Evolutionary conservation across 306 rosid species (phyloP).

Genomic region (Lathyrus oleraceus): DNA sequence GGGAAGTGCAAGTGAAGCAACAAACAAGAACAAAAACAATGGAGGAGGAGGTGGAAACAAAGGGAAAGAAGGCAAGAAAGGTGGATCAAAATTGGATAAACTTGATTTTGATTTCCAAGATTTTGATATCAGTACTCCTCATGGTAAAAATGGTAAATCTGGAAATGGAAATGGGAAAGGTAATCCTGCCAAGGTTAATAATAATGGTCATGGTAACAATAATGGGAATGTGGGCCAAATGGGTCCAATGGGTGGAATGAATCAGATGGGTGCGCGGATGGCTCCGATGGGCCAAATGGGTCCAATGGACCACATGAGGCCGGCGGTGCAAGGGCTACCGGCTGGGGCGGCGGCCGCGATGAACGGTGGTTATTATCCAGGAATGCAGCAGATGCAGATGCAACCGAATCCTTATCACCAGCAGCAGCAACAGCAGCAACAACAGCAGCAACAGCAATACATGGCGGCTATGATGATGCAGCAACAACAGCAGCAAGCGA

Average conservation of each 20-base stretch:
- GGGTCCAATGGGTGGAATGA: slow-evolving; percentile 57
- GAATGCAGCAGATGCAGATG: slow-evolving; percentile 62
- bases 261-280: slow-evolving; percentile 30
- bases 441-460: slow-evolving; percentile 53
- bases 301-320: slow-evolving; percentile 56
- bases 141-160: slow-evolving; percentile 55
- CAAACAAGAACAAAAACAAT: slow-evolving; percentile 39
- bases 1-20: slow-evolving; percentile 37
- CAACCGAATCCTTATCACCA: slow-evolving; percentile 50
- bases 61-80: slow-evolving; percentile 53
- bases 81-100: slow-evolving; percentile 40
- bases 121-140: slow-evolving; percentile 45
- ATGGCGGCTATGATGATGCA: slow-evolving; percentile 92
- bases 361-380: slow-evolving; percentile 70
- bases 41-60: slow-evolving; percentile 44
- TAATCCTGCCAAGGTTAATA: slow-evolving; percentile 4
- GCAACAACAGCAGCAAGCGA: slow-evolving; percentile 49
- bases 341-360: slow-evolving; percentile 47
- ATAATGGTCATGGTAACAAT: slow-evolving; percentile 39
- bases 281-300: slow-evolving; percentile 49
- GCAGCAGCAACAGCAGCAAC: slow-evolving; percentile 52
- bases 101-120: slow-evolving; percentile 51
- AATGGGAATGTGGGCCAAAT: slow-evolving; percentile 38
- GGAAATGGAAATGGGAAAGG: slow-evolving; percentile 24
- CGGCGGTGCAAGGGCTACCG: slow-evolving; percentile 86